Percentiles rank a stretch among this genome's conserved stretches.
phyloP scores from a whole-genome alignment of 805 yeast genomes.

The Cyberlindnera meyerae region DNA sequence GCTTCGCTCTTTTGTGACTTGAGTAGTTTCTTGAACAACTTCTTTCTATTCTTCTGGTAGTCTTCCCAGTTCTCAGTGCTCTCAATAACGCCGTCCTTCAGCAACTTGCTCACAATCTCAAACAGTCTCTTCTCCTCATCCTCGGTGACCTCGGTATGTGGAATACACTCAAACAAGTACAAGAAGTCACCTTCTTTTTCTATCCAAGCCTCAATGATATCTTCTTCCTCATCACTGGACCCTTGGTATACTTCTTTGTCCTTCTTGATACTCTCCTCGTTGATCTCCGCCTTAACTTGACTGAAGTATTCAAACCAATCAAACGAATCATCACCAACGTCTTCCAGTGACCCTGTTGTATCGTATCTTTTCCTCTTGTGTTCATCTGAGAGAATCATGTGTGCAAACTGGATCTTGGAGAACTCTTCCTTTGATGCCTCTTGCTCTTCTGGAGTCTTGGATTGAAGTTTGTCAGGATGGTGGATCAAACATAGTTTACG shows the following conservation, averaged over 20 bases:
- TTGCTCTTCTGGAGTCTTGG: constrained; percentile 29
- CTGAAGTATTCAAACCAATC: constrained; percentile 58
- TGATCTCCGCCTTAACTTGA: constrained; percentile 42
- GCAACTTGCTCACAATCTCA: constrained; percentile 42
- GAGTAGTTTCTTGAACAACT: constrained; percentile 42
- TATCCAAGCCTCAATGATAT: constrained; percentile 55
- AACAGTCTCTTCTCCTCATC: constrained; percentile 60
- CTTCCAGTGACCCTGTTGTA: constrained; percentile 59
- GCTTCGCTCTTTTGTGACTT: constrained; percentile 59
- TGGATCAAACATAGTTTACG: constrained; percentile 55
- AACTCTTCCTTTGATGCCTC: constrained; percentile 39
- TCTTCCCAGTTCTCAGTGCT: constrained; percentile 41
- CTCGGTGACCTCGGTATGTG: constrained; percentile 63
- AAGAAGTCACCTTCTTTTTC: constrained; percentile 65
- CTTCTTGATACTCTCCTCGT: constrained; percentile 61
- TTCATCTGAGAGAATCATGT: constrained; percentile 59
- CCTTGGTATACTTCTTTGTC: constrained; percentile 63
- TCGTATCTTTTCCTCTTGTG: constrained; percentile 56
- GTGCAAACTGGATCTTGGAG: constrained; percentile 71
- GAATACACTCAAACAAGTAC: constrained; percentile 64
- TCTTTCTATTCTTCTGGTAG: constrained; percentile 45
- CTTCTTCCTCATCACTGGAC: constrained; percentile 54
- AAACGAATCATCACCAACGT: constrained; percentile 32
- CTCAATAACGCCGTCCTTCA: constrained; percentile 34
- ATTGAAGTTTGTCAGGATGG: constrained; percentile 68